Evolutionary conservation across 257 asterid genomes (phyloP).

Genomic region (Lantana camara): DNA sequence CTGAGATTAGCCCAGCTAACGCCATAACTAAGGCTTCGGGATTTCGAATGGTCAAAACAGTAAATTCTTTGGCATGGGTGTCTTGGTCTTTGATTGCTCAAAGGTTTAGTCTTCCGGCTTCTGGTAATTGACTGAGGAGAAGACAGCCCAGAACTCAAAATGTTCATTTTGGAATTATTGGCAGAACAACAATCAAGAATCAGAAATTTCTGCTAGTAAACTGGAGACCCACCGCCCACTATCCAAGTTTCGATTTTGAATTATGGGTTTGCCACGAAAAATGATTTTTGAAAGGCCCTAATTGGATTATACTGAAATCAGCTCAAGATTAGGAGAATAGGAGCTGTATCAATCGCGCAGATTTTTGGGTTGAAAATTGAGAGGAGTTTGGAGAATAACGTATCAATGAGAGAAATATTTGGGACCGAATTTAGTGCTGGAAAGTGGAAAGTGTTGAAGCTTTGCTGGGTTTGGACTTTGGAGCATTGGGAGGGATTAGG

Average conservation of each 20-base stretch:
- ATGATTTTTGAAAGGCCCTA: slow-evolving; percentile 17
- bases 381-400: not conserved
- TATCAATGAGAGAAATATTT: slow-evolving; percentile 1
- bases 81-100: slow-evolving; percentile 35
- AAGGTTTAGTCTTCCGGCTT: slow-evolving; percentile 32
- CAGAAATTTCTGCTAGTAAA: slow-evolving; percentile 19
- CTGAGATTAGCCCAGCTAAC: slow-evolving; percentile 25
- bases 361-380: not conserved
- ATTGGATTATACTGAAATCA: slow-evolving; percentile 15
- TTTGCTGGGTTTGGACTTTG: slow-evolving; percentile 20
- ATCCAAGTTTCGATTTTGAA: not conserved
- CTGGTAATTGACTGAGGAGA: slow-evolving; percentile 37
- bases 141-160: slow-evolving; percentile 36
- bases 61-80: slow-evolving; percentile 21
- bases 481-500: slow-evolving; percentile 24
- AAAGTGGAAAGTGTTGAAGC: not conserved
- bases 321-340: slow-evolving; percentile 14
- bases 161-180: slow-evolving; percentile 39
- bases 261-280: slow-evolving; percentile 7
- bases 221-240: not conserved
- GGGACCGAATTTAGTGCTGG: slow-evolving; percentile 11
- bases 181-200: slow-evolving; percentile 12
- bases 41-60: slow-evolving; percentile 32
- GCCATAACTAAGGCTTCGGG: slow-evolving; percentile 23
- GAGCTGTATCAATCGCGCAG: not conserved